Evolutionary conservation across 257 asterid genomes (phyloP), one percentile per base, ranked within the genome.

Genomic region (Nicotiana knightiana): DNA sequence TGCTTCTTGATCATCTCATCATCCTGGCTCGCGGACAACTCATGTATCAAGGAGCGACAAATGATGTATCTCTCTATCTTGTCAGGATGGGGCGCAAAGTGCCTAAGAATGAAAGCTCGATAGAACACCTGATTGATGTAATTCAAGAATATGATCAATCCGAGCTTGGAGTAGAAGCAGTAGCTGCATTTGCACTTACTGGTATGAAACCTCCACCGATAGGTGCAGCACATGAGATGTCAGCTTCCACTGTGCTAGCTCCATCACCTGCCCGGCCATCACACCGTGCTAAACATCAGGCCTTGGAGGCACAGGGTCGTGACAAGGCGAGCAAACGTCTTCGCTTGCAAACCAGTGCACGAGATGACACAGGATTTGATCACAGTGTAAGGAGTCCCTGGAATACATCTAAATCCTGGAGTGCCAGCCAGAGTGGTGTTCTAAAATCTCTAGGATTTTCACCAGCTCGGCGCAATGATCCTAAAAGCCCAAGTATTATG

Each of bases 11-110:
- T 85, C 98, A 93, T 86, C 90, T 94, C 67, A 86, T 94, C 86
- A 89, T 94, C 86, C 84, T 94, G 54, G 97, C 97, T 30, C 90
- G 98, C 15, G 98, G 98, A 18, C 97, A 94, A 86, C 93, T 90
- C 86, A 92, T 94, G 93, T 94, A 93, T 84, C 97, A 93, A 65
- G 98, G 97, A 37, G 88, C 98, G 1, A 97, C 97, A 0, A 89
- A 87, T 75, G 97, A 94, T 67, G 95, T 94, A 35, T 30, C 86
- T 13, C 91, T 86, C 83, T 97, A 94, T 62, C 84, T 94, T 28
- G 90, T 85, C 64, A 85, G 94, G 30, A 88, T 94, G 92, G 87
- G 89, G 30, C 87, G 94, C 0, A 93, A 89, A 39, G 80, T 89
- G 48, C 97, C 98, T 0, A 91, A 89, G 77, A 94, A 94, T 28